Base-by-base conservation (phyloP, 1,284 basidiomycete genomes). In the Moesziomyces globuligerus region DNA sequence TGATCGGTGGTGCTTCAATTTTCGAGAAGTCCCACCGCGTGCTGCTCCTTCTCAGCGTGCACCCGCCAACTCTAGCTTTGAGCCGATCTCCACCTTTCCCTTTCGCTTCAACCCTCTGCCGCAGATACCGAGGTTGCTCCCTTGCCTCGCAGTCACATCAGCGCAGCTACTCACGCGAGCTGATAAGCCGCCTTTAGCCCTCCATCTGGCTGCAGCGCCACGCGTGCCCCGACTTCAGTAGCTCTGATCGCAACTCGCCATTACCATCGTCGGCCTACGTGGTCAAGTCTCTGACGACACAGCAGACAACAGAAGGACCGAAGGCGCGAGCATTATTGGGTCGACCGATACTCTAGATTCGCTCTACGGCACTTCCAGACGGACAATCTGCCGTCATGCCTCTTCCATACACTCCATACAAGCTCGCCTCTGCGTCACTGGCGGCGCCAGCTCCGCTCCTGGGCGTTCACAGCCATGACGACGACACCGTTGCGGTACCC, bases 401-500 rank as follows among this genome's bases (percentile, higher is more conserved):
- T 36, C 53, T 71, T 20, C 61, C 61, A 38, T 71, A 71, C 11
- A 66, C 68, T 7, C 68, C 68, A 4, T 71, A 71, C 46, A 60
- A 66, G 48, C 68, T 71, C 15, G 61, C 68, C 1, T 61, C 61
- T 40, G 68, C 68, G n/a, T 54, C 68, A 20, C 37, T 71, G 25
- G 46, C 36, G 13, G 53, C 61, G 9, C 44, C 57, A 29, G 50
- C 61, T 23, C 49, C 56, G 5, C 38, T 48, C 0, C 48, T 40
- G 25, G 44, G 50, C 17, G 23, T 8, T 21, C 45, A 51, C 17
- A 44, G 24, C 29, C 53, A 53, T 5, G 57, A 71, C 8, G 57
- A 65, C n/a, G 57, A 61, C 21, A 47, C 61, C 15, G 36, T 66
- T 15, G 58, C 69, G 4, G 55, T 72, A 3, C 69, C 69, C 1